Conservation (phyloP, 2,329 filamentous ascomycete species). For the Exophiala sp. region DNA sequence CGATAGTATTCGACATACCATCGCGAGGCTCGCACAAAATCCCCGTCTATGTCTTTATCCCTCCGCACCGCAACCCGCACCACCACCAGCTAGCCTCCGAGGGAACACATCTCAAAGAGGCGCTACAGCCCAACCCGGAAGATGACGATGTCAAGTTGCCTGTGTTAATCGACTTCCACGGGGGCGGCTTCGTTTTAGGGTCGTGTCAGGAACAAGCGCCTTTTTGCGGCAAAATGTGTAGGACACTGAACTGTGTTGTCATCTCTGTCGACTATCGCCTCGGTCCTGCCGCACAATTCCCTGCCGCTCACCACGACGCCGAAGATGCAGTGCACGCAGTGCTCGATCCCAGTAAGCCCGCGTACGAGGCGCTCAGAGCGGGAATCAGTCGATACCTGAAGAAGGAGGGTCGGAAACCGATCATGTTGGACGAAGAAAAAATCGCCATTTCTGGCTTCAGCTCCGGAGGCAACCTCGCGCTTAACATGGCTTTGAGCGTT, state of each 20-base stretch:
- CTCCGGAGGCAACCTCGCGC: conserved; percentile 47
- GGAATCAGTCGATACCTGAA: conserved; percentile 20
- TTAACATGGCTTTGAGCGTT: conserved; percentile 29
- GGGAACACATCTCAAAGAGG: conserved; percentile 15
- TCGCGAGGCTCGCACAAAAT: conserved; percentile 26
- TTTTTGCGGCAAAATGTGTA: conserved; percentile 46
- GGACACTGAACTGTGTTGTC: conserved; percentile 40
- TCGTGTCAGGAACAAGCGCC: conserved; percentile 37
- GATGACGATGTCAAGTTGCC: conserved; percentile 18
- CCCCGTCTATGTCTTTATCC: conserved; percentile 28
- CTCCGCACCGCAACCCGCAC: conserved; percentile 13
- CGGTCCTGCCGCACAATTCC: conserved; percentile 46
- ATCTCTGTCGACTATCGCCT: conserved; percentile 49
- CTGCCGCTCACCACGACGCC: conserved; percentile 46
- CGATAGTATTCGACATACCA: conserved; percentile 25
- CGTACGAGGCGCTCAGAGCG: conserved; percentile 19
- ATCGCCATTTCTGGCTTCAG: conserved; percentile 46
- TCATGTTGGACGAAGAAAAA: conserved; percentile 34
- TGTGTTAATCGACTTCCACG: conserved; percentile 29
- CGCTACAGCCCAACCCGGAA: not conserved
- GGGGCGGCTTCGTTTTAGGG: conserved; percentile 28
- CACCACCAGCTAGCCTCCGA: conserved; percentile 8
- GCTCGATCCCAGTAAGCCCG: conserved; percentile 31
- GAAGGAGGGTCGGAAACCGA: conserved; percentile 13
- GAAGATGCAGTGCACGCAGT: conserved; percentile 46